Conservation (phyloP, 129 eudicot genomes). For the Helianthus tuberosus region DNA sequence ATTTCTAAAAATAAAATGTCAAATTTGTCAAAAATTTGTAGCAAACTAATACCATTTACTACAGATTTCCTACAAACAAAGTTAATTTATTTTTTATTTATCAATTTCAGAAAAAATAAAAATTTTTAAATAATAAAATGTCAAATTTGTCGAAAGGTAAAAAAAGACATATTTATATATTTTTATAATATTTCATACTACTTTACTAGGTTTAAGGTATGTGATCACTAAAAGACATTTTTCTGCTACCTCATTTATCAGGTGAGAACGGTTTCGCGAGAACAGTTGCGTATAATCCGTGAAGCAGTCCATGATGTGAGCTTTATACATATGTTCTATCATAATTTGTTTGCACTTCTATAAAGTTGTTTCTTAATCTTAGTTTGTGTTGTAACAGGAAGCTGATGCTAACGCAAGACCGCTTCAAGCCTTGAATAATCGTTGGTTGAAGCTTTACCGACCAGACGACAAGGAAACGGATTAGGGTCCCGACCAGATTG, state of each 20-base stretch:
- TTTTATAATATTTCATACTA: neutral
- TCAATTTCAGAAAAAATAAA: too few species aligned
- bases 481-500: neutral
- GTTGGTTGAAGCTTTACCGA: constrained; percentile 43
- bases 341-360: neutral
- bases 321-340: neutral
- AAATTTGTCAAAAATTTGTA: too few species aligned
- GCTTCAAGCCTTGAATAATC: constrained; percentile 29
- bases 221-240: neutral
- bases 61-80: too few species aligned
- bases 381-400: neutral
- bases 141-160: constrained; percentile 31
- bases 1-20: too few species aligned
- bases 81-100: too few species aligned
- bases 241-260: neutral
- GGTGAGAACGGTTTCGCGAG: constrained; percentile 28
- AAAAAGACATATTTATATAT: neutral
- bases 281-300: constrained; percentile 20
- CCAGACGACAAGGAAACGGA: constrained; percentile 6
- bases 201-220: neutral
- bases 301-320: constrained; percentile 32
- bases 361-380: neutral
- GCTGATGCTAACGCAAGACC: constrained; percentile 20
- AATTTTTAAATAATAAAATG: too few species aligned
- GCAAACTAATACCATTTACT: too few species aligned